phyloP scores from a whole-genome alignment of 495 filamentous ascomycete genomes.

The Lepraria neglecta region DNA sequence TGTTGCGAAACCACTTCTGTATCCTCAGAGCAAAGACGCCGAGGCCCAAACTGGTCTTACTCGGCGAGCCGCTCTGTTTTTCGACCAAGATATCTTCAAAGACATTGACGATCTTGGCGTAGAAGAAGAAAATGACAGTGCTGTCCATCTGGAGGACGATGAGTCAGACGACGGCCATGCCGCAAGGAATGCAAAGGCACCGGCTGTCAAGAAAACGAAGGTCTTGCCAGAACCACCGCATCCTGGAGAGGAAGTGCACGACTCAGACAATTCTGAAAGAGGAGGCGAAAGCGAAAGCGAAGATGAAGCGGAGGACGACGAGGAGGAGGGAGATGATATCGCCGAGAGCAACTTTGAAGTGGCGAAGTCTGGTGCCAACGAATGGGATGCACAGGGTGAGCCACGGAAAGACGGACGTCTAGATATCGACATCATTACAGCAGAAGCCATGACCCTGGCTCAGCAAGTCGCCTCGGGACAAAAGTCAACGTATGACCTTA shows the following conservation, averaged over 20 bases:
- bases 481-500: slow-evolving; percentile 65
- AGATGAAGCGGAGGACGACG: slow-evolving; percentile 5
- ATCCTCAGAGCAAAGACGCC: slow-evolving; percentile 25
- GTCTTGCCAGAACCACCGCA: background rate
- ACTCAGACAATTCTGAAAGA: background rate
- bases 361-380: slow-evolving; percentile 36
- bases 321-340: slow-evolving; percentile 32
- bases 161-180: slow-evolving; percentile 23
- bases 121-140: slow-evolving; percentile 43
- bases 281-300: background rate
- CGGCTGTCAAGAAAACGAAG: background rate
- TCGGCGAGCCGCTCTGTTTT: slow-evolving; percentile 79
- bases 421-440: slow-evolving; percentile 98
- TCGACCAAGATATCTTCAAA: slow-evolving; percentile 92
- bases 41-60: slow-evolving; percentile 54
- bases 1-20: slow-evolving; percentile 42
- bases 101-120: slow-evolving; percentile 58
- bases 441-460: slow-evolving; percentile 97
- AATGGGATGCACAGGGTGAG: slow-evolving; percentile 63
- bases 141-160: slow-evolving; percentile 43
- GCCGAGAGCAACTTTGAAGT: slow-evolving; percentile 41
- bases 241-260: background rate
- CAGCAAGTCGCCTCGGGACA: slow-evolving; percentile 84
- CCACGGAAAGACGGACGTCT: slow-evolving; percentile 58
- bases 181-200: slow-evolving; percentile 21